Conservation (phyloP, 2,329 filamentous ascomycete genomes). For the Ceratocystis huliohia region DNA sequence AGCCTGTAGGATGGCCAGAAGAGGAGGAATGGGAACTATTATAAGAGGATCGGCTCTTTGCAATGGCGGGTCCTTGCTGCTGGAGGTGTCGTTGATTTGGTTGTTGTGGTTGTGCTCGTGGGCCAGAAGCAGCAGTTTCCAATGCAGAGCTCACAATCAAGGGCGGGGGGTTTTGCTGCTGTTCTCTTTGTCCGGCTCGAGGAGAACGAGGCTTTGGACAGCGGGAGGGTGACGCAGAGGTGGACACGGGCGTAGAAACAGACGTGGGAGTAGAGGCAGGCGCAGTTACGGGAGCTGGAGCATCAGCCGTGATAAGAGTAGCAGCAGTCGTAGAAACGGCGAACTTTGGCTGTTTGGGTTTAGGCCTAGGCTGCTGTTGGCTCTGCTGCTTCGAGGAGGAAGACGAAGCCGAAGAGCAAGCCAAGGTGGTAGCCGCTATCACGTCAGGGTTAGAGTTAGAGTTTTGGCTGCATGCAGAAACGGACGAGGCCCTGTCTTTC, state of each 20-base stretch:
- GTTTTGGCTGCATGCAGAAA: neutral
- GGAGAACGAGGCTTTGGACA: neutral
- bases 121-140: constrained; percentile 22
- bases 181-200: neutral
- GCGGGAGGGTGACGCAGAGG: neutral
- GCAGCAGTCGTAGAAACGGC: neutral
- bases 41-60: constrained; percentile 73
- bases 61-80: constrained; percentile 48
- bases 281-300: constrained; percentile 33
- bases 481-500: neutral
- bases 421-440: too few species aligned
- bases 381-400: neutral
- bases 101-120: too few species aligned
- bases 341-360: neutral
- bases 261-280: constrained; percentile 32
- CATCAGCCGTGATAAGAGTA: neutral
- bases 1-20: constrained; percentile 30
- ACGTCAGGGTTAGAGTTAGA: neutral
- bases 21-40: constrained; percentile 72
- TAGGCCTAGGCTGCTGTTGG: neutral
- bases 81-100: constrained; percentile 26
- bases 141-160: constrained; percentile 44
- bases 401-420: too few species aligned
- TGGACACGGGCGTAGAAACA: neutral
- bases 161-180: constrained; percentile 25